These are phyloP conservation scores for Chaetoscypha palmicola DNA, from an alignment of 2,329 filamentous ascomycete genomes.

Conservation along the genomic window DNA sequence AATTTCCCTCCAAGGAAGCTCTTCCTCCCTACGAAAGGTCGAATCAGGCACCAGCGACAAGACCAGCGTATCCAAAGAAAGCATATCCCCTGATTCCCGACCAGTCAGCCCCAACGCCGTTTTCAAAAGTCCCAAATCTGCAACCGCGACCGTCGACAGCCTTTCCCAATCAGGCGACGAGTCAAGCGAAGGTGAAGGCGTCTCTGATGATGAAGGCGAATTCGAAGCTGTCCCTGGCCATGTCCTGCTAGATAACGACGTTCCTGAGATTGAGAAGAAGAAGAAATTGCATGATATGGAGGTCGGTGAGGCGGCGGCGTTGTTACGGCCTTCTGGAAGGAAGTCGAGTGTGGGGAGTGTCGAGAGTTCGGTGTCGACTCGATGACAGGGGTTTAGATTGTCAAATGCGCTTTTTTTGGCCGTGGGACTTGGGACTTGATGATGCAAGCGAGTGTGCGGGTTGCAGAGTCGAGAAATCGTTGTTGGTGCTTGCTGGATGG, in stretches of 20 bases:
- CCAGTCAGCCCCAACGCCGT: conserved; percentile 32
- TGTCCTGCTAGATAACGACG: conserved; percentile 20
- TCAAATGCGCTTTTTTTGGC: no score
- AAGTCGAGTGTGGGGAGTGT: conserved; percentile 21
- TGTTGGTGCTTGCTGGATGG: no score
- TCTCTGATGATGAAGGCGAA: conserved; percentile 30
- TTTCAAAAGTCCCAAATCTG: conserved; percentile 38
- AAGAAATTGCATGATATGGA: conserved; percentile 54
- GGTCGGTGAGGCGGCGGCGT: conserved; percentile 48
- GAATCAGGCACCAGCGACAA: conserved; percentile 25
- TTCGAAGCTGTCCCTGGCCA: conserved; percentile 29
- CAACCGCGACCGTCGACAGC: conserved; percentile 19
- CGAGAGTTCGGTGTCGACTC: conserved; percentile 13
- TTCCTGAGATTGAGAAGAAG: conserved; percentile 34
- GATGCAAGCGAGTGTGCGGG: no score
- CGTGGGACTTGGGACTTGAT: no score
- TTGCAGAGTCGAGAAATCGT: no score
- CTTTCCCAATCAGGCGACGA: conserved; percentile 31
- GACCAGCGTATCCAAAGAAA: conserved; percentile 20
- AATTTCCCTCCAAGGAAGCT: conserved; percentile 32
- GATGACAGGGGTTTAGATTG: no score
- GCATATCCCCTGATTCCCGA: conserved; percentile 28
- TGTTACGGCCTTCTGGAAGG: conserved; percentile 26
- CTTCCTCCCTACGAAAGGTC: conserved; percentile 16
- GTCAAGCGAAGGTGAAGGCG: conserved; percentile 27